Evolutionary conservation across 176 grass and related monocot genomes (phyloP).

Genomic region (Ananas comosus): DNA sequence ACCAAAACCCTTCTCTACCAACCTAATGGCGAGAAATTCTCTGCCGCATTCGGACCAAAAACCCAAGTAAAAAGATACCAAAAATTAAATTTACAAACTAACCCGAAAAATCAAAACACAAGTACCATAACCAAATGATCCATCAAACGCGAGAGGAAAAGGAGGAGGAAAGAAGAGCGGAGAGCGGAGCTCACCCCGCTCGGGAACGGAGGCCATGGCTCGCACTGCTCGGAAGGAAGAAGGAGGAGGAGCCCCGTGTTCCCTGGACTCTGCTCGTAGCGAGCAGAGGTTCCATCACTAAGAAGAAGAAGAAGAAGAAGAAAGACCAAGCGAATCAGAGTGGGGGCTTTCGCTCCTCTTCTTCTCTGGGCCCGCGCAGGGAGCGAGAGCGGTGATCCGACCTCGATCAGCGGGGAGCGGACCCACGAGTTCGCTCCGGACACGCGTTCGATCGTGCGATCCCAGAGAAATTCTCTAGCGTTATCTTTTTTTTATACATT

Average conservation of each 20-base stretch:
- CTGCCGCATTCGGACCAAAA: neutral
- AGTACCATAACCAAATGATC: neutral
- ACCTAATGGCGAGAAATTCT: neutral
- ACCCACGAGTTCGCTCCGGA: neutral
- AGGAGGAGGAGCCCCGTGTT: neutral
- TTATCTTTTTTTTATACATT: neutral
- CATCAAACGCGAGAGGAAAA: neutral
- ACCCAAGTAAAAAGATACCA: neutral
- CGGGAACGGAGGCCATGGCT: neutral
- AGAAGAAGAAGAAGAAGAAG: neutral
- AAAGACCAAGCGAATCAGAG: too few species aligned
- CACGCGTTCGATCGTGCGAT: neutral
- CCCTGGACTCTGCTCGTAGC: neutral
- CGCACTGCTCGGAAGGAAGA: neutral
- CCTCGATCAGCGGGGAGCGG: neutral
- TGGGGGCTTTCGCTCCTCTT: too few species aligned
- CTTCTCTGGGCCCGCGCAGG: neutral
- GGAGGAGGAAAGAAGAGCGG: neutral
- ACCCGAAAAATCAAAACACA: neutral
- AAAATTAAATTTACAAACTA: neutral
- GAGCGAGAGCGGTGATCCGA: neutral
- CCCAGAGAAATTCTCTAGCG: neutral
- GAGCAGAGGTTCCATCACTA: slow-evolving; percentile 27
- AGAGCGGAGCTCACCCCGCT: slow-evolving; percentile 12
- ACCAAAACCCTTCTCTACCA: too few species aligned